These are phyloP conservation scores for Metarhizium brunneum DNA, from an alignment of 2,329 filamentous ascomycete species.

Conservation along the genomic window DNA sequence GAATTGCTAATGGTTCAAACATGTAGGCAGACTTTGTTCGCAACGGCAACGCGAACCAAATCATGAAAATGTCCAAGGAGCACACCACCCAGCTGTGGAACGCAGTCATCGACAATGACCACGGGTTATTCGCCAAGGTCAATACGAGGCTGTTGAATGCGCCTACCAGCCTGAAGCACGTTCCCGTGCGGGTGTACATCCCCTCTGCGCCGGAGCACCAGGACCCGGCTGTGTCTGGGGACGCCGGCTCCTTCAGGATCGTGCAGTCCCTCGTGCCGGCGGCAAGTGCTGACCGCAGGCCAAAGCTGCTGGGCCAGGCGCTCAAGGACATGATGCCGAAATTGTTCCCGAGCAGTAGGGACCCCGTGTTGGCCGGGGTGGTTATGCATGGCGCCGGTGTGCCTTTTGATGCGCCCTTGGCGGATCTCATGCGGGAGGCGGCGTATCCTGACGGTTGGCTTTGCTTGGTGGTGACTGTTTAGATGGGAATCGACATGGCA, in stretches of 20 bases:
- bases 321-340: conserved; percentile 67
- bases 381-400: conserved; percentile 79
- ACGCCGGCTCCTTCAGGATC: conserved; percentile 52
- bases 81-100: conserved; percentile 79
- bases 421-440: conserved; percentile 73
- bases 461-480: conserved; percentile 69
- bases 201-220: conserved; percentile 26
- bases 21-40: conserved; percentile 70
- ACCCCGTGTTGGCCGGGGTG: conserved; percentile 73
- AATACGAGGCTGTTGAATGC: conserved; percentile 69
- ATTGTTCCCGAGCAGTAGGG: conserved; percentile 79
- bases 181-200: conserved; percentile 86
- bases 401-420: conserved; percentile 69
- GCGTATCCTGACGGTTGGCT: conserved; percentile 92
- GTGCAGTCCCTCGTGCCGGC: conserved; percentile 67
- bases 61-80: conserved; percentile 80
- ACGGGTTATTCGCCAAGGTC: conserved; percentile 61
- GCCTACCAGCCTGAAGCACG: conserved; percentile 63
- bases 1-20: no score
- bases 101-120: conserved; percentile 69
- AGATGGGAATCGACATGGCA: conserved; percentile 23
- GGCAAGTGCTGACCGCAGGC: conserved; percentile 22
- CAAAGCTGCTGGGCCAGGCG: conserved; percentile 59
- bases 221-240: conserved; percentile 10
- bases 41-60: conserved; percentile 79